Base-by-base conservation (phyloP, 768 basidiomycete species). In the Lactifluus hygrophoroides region DNA sequence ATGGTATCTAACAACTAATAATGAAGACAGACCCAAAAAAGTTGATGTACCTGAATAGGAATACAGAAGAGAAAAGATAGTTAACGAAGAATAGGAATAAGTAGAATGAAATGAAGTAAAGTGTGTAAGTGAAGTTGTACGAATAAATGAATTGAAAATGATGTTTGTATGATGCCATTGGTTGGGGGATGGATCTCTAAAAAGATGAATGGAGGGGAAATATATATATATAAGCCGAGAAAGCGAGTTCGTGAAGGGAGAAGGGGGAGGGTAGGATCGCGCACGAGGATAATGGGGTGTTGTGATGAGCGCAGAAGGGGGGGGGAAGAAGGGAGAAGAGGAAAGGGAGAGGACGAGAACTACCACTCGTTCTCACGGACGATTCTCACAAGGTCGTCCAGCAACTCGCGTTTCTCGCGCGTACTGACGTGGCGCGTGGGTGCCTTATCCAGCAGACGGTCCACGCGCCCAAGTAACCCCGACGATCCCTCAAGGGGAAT, bases 401-500 rank as follows among this genome's bases (percentile, higher is more conserved):
- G 30, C 47, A 64, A n/a, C 50, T 63, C 54, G 37, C 54, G 54
- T 17, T 81, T 59, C 71, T 77, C 51, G 79, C 77, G 42, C 74
- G 71, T 49, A 59, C 67, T 68, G 51, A 86, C 69, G 58, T 72
- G 70, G 14, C 45, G 62, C 23, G 76, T 74, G 5, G 83, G 73
- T 28, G 62, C 54, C 44, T 73, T 72, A 49, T 73, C 73, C 53
- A 90, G 75, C 37, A 90, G 74, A 45, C 76, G 75, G 65, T 83
- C 80, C 6, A 88, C 83, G 43, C 79, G 80, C 27, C 75, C 67
- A n/a, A 88, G 74, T 42, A 90, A 81, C 21, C 88, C 88, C 32
- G 73, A 76, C 11, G 86, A 80, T 16, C 88, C 88, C 57, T 90
- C 85, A 50, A 90, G 82, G 3, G 86, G 83, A 47, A 90, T 89